These are phyloP conservation scores for Monilinia fructicola DNA, from an alignment of 2,329 filamentous ascomycete species.

Conservation along the genomic window DNA sequence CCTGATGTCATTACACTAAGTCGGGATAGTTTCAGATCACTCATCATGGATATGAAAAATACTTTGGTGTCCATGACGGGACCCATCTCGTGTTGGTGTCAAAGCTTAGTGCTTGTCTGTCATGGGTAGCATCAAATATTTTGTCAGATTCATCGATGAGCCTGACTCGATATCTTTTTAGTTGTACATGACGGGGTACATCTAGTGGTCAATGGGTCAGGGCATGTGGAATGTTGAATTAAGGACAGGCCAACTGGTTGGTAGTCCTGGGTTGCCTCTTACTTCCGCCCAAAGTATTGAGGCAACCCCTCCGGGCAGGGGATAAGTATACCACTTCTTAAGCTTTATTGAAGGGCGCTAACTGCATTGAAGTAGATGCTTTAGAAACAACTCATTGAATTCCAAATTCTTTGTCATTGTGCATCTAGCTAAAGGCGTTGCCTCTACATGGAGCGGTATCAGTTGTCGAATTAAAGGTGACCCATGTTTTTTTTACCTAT, in stretches of 20 bases:
- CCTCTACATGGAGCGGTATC: neutral
- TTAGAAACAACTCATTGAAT: too few species aligned
- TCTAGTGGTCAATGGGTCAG: slow-evolving; percentile 15
- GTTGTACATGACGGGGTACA: slow-evolving; percentile 26
- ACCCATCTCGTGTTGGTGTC: slow-evolving; percentile 92
- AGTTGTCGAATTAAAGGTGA: neutral
- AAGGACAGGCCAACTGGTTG: slow-evolving; percentile 37
- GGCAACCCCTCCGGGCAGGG: slow-evolving; percentile 39
- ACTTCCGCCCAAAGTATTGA: slow-evolving; percentile 26
- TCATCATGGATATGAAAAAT: slow-evolving; percentile 26
- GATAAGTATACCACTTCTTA: slow-evolving; percentile 37
- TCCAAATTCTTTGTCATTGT: too few species aligned
- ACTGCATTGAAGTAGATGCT: slow-evolving; percentile 1
- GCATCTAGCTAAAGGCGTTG: neutral
- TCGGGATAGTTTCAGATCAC: neutral
- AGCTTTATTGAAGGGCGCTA: neutral
- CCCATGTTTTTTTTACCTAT: neutral
- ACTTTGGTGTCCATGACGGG: slow-evolving; percentile 49
- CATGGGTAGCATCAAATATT: slow-evolving; percentile 31
- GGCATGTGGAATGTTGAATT: slow-evolving; percentile 6
- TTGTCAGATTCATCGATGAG: slow-evolving; percentile 27
- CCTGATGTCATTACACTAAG: slow-evolving; percentile 4
- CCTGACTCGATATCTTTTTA: slow-evolving; percentile 24
- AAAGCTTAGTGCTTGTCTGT: slow-evolving; percentile 87
- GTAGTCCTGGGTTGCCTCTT: slow-evolving; percentile 40